These are phyloP conservation scores for Globisporangium camurandrum DNA, from an alignment of 352 stramenopile genomes.

Conservation along the genomic window DNA sequence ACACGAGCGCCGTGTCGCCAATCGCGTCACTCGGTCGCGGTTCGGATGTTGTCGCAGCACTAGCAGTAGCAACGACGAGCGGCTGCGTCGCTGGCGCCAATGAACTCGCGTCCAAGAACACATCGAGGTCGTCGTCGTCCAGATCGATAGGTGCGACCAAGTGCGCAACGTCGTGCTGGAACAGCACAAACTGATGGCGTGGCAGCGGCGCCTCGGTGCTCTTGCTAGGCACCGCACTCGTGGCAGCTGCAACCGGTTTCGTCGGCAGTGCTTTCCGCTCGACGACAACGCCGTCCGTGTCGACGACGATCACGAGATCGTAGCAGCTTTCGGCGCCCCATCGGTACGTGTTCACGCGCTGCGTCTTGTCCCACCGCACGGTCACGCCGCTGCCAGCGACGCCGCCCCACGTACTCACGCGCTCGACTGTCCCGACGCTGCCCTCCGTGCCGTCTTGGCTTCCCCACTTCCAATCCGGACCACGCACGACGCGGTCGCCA, in stretches of 20 bases:
- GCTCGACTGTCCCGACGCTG: conserved; percentile 56
- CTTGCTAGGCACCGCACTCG: conserved; percentile 5
- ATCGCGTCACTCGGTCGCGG: conserved; percentile 12
- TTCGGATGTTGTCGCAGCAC: background rate
- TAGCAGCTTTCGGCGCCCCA: conserved; percentile 75
- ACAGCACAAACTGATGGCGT: conserved; percentile 57
- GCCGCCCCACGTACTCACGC: conserved; percentile 71
- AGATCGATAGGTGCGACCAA: conserved; percentile 45
- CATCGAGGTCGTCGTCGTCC: conserved; percentile 37
- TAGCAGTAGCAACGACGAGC: background rate
- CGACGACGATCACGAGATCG: conserved; percentile 62
- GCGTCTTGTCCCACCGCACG: conserved; percentile 76
- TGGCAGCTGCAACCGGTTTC: conserved; percentile 13
- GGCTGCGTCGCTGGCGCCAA: conserved; percentile 10
- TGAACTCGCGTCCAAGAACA: conserved; percentile 42
- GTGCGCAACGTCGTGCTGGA: conserved; percentile 39
- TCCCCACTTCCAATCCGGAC: conserved; percentile 78
- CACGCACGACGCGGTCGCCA: conserved; percentile 63
- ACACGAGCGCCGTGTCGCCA: conserved; percentile 19
- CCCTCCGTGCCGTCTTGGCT: conserved; percentile 67
- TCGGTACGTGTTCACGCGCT: conserved; percentile 78
- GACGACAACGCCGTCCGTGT: conserved; percentile 35
- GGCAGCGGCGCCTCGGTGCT: conserved; percentile 18
- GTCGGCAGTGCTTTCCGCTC: conserved; percentile 43
- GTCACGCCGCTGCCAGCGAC: conserved; percentile 72